Percentiles rank a stretch among this genome's conserved stretches.
These are phyloP conservation scores for Dactylellina cionopaga DNA, from an alignment of 2,329 filamentous ascomycete species.

Conservation along the genomic window DNA sequence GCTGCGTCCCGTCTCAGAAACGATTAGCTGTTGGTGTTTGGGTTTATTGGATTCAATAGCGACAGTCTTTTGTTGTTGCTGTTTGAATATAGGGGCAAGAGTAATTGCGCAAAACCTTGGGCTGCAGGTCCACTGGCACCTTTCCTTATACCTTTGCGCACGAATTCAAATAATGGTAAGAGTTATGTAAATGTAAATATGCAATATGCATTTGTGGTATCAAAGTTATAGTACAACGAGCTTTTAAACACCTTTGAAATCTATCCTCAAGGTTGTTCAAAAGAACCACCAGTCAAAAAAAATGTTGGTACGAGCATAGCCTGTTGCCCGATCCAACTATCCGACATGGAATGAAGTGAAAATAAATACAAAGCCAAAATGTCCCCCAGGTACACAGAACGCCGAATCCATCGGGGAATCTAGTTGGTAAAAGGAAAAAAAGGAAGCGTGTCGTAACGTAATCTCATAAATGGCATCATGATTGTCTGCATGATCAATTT, in stretches of 20 bases:
- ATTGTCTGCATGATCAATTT: conserved; percentile 14
- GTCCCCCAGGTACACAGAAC: conserved; percentile 27
- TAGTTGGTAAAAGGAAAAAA: conserved; percentile 22
- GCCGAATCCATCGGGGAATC: conserved; percentile 52
- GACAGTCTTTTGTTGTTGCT: too few species aligned
- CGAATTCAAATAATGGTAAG: too few species aligned
- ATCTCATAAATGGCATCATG: conserved; percentile 46
- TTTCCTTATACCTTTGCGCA: too few species aligned
- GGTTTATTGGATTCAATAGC: too few species aligned
- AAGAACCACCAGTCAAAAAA: conserved; percentile 1
- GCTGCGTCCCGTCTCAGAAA: too few species aligned
- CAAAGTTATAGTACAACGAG: too few species aligned
- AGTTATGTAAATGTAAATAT: too few species aligned
- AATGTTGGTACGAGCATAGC: conserved; percentile 6
- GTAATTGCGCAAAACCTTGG: too few species aligned
- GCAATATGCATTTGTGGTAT: too few species aligned
- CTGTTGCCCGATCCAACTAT: conserved; percentile 16
- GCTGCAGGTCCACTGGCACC: too few species aligned
- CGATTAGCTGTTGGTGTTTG: too few species aligned
- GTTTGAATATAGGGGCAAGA: too few species aligned
- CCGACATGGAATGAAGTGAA: conserved; percentile 29
- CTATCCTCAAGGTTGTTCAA: conserved; percentile 16
- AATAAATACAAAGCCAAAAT: conserved; percentile 12
- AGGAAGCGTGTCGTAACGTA: conserved; percentile 17
- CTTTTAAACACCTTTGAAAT: conserved; percentile 1